Conservation (phyloP, 169 alveolate genomes). For the Cyclospora cayetanensis region DNA sequence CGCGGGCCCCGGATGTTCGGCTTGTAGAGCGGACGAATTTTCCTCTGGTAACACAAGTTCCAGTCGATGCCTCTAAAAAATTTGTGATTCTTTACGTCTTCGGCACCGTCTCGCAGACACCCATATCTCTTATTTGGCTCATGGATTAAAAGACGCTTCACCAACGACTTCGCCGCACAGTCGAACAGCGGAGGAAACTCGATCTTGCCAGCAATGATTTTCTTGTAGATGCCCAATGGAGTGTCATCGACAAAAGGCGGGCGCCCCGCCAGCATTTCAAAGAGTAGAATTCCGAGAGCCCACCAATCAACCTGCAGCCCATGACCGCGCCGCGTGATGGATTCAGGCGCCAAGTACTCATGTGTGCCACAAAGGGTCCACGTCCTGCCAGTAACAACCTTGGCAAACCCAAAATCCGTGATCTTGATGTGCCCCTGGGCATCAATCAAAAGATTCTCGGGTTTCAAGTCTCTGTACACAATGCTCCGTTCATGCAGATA, state of each 20-base stretch:
- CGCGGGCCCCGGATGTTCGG: conserved; percentile 81
- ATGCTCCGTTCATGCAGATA: conserved; percentile 91
- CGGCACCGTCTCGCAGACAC: conserved; percentile 84
- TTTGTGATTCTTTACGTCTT: conserved; percentile 83
- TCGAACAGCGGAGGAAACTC: conserved; percentile 72
- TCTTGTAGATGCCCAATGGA: conserved; percentile 95
- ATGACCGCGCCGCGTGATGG: conserved; percentile 71
- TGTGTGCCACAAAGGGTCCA: conserved; percentile 99
- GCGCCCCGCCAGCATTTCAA: conserved; percentile 97
- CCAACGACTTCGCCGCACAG: conserved; percentile 84
- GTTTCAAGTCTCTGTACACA: conserved; percentile 92
- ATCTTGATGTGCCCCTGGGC: conserved; percentile 95
- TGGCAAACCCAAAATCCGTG: conserved; percentile 99
- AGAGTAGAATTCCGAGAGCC: conserved; percentile 97
- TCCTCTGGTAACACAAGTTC: conserved; percentile 76
- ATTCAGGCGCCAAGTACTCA: conserved; percentile 98
- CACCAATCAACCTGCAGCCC: conserved; percentile 97
- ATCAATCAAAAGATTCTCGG: conserved; percentile 96
- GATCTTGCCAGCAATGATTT: conserved; percentile 92
- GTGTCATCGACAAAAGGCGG: conserved; percentile 98
- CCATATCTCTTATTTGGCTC: conserved; percentile 91
- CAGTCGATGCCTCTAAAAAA: conserved; percentile 90
- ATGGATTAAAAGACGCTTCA: conserved; percentile 87
- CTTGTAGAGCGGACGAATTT: conserved; percentile 86
- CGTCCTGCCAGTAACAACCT: conserved; percentile 95